Conservation (phyloP, 1,284 basidiomycete genomes). For the Prillingera fragicola region DNA sequence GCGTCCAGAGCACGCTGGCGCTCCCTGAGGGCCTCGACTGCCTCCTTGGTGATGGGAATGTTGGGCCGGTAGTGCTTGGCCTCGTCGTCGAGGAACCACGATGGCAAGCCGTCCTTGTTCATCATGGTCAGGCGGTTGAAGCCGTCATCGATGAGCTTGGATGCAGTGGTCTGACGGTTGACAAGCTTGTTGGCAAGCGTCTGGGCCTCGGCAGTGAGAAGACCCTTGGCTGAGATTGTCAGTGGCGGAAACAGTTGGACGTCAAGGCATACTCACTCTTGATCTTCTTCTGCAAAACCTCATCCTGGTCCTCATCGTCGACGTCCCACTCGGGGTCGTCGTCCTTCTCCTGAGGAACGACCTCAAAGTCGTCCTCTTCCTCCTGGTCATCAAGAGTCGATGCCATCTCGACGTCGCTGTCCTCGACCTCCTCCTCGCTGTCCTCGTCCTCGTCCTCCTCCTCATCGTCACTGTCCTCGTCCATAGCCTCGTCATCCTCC, state of each 20-base stretch:
- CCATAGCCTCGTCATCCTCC: constrained; percentile 48
- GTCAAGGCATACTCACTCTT: constrained; percentile 56
- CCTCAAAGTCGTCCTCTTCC: constrained; percentile 59
- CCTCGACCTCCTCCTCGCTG: constrained; percentile 48
- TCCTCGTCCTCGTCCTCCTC: constrained; percentile 41
- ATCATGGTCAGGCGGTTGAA: constrained; percentile 91
- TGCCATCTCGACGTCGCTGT: constrained; percentile 36
- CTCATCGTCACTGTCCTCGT: constrained; percentile 44
- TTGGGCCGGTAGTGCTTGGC: constrained; percentile 88
- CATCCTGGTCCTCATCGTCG: constrained; percentile 71
- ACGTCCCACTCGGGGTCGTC: constrained; percentile 70
- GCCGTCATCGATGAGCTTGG: constrained; percentile 86
- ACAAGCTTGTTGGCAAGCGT: constrained; percentile 88
- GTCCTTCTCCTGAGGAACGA: constrained; percentile 62
- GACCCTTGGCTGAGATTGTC: constrained; percentile 63
- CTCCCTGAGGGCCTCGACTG: constrained; percentile 75
- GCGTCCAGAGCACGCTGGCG: constrained; percentile 92
- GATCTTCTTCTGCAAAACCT: constrained; percentile 64
- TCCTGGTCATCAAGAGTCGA: constrained; percentile 20
- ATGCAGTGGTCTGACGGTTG: constrained; percentile 84
- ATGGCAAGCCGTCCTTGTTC: constrained; percentile 82
- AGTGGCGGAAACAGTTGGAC: constrained; percentile 2
- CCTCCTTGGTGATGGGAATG: constrained; percentile 95
- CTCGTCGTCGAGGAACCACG: constrained; percentile 98
- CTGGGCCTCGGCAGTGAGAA: constrained; percentile 85